phyloP scores from a whole-genome alignment of 2,329 filamentous ascomycete genomes.

The Pestalotiopsis sp. region DNA sequence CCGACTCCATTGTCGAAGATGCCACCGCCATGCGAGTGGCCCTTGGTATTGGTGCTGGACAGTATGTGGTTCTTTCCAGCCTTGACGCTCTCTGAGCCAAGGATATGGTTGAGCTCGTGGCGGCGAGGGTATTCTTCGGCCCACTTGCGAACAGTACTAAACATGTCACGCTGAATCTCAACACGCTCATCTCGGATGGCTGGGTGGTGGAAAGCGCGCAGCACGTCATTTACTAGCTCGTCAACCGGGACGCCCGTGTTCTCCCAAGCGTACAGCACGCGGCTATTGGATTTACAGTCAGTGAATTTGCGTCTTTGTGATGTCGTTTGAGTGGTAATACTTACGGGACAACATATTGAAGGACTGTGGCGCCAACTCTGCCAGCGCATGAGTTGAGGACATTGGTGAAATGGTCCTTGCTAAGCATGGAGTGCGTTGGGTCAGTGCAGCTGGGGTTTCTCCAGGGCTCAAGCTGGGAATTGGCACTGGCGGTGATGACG shows the following conservation, averaged over 20 bases:
- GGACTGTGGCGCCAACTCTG: conserved; percentile 71
- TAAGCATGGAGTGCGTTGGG: conserved; percentile 81
- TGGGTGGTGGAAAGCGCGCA: conserved; percentile 89
- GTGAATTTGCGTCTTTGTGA: not conserved
- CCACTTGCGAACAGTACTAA: conserved; percentile 82
- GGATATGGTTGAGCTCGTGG: conserved; percentile 70
- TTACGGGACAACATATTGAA: conserved; percentile 85
- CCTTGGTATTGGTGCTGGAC: conserved; percentile 36
- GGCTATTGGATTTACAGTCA: conserved; percentile 46
- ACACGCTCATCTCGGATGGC: conserved; percentile 74
- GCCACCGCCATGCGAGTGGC: conserved; percentile 46
- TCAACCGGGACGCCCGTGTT: conserved; percentile 81
- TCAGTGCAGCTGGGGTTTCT: conserved; percentile 74
- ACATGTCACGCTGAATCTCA: conserved; percentile 89
- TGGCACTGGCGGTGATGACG: conserved; percentile 68
- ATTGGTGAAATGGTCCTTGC: conserved; percentile 85
- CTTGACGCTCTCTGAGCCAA: conserved; percentile 83
- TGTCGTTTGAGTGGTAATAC: conserved; percentile 28
- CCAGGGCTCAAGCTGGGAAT: conserved; percentile 81
- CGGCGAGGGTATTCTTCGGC: conserved; percentile 70
- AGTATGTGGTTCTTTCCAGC: conserved; percentile 78
- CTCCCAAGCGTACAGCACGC: conserved; percentile 91
- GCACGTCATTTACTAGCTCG: conserved; percentile 80
- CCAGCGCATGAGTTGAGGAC: conserved; percentile 78
- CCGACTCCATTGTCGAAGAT: conserved; percentile 39